Evolutionary conservation across 129 eudicot genomes (phyloP).

Genomic region (Oenanthe sinensis): DNA sequence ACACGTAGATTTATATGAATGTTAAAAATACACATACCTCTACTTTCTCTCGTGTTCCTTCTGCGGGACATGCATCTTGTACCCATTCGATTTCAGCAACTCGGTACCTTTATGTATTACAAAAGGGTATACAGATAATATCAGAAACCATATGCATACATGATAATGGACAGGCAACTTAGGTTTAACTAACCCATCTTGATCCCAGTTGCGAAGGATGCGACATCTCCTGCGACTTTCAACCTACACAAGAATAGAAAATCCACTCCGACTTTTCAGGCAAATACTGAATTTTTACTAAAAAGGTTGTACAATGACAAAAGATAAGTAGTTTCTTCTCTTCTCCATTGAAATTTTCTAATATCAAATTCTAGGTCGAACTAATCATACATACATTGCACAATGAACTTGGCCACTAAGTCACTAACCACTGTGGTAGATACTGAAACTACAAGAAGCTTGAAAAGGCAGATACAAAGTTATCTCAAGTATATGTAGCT

Average conservation of each 20-base stretch:
- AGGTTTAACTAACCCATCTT: constrained; percentile 73
- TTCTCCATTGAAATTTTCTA: background rate
- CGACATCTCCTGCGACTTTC: constrained; percentile 90
- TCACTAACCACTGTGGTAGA: background rate
- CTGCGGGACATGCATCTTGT: constrained; percentile 59
- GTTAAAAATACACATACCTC: constrained; percentile 41
- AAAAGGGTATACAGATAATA: constrained; percentile 9
- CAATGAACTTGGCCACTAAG: background rate
- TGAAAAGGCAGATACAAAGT: background rate
- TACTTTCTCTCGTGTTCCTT: constrained; percentile 60
- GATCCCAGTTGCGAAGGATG: constrained; percentile 81
- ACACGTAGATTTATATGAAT: background rate
- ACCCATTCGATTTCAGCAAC: constrained; percentile 95
- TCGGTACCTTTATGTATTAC: constrained; percentile 57
- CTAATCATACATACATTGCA: constrained; percentile 4
- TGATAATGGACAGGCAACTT: background rate
- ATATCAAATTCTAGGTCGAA: background rate
- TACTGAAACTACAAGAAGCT: background rate
- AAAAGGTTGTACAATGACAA: background rate
- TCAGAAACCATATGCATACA: background rate
- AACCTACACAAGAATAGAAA: constrained; percentile 44
- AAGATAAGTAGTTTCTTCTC: background rate
- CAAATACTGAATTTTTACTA: background rate
- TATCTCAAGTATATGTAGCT: background rate
- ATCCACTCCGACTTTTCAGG: background rate